phyloP scores from a whole-genome alignment of 139 green algal species.

The Penium margaritaceum region DNA sequence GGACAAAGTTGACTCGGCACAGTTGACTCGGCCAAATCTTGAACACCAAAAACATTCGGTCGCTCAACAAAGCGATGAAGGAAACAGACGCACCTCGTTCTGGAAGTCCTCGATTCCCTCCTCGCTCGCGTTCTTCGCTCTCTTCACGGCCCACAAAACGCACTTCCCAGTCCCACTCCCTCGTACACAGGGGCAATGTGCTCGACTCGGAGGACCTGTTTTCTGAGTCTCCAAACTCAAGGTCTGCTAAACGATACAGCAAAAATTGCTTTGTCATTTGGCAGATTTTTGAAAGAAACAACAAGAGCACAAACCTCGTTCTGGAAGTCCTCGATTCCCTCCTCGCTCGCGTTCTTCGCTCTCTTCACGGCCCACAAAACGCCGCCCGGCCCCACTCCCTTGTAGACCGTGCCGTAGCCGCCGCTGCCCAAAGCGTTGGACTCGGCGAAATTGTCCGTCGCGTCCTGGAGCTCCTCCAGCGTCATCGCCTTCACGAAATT shows the following conservation, averaged over 20 bases:
- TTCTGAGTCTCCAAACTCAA: too few species aligned
- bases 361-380: constrained; percentile 8
- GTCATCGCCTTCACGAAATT: background rate
- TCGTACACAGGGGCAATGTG: too few species aligned
- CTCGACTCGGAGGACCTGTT: too few species aligned
- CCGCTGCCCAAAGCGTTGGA: constrained; percentile 8
- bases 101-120: constrained; percentile 12
- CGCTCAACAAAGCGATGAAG: too few species aligned
- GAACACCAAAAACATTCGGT: too few species aligned
- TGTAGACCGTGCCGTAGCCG: constrained; percentile 13
- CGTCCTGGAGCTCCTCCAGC: background rate
- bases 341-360: background rate
- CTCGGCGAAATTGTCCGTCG: constrained; percentile 16
- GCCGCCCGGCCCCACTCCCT: background rate
- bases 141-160: constrained; percentile 11
- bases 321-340: constrained; percentile 12
- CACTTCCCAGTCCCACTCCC: background rate
- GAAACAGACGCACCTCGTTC: too few species aligned
- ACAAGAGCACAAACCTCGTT: constrained; percentile 20
- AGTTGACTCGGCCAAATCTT: too few species aligned
- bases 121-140: constrained; percentile 1
- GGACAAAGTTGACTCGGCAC: too few species aligned
- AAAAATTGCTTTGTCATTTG: too few species aligned
- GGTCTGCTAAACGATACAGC: too few species aligned
- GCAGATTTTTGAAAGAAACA: too few species aligned